Evolutionary conservation across 306 rosid species (phyloP).

Genomic region (Prunus mongolica): DNA sequence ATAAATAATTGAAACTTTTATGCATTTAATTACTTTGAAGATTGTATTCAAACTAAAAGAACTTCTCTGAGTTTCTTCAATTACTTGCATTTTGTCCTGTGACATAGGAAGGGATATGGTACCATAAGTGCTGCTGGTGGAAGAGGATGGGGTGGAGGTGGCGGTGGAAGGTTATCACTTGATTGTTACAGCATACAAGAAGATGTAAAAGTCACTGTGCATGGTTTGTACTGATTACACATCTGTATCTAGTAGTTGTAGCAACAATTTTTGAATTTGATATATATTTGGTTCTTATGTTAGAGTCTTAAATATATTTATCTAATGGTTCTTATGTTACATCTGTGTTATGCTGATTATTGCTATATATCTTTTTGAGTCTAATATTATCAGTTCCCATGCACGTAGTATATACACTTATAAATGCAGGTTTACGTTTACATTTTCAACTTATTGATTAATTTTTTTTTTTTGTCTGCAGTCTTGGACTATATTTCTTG

Average conservation of each 20-base stretch:
- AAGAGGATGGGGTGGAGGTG: conserved; percentile 98
- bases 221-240: conserved; percentile 51
- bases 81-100: conserved; percentile 18
- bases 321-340: conserved; percentile 2
- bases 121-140: conserved; percentile 96
- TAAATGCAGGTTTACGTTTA: not conserved
- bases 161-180: conserved; percentile 97
- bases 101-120: conserved; percentile 87
- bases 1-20: not conserved
- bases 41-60: not conserved
- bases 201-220: conserved; percentile 76
- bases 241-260: conserved; percentile 26
- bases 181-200: conserved; percentile 98
- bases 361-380: not conserved
- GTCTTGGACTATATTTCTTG: not conserved
- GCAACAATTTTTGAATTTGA: conserved; percentile 3
- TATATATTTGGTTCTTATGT: conserved; percentile 28
- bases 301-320: conserved; percentile 13
- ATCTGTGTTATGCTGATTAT: not conserved
- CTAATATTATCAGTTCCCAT: not conserved
- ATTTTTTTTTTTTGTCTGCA: not conserved
- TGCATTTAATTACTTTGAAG: not conserved
- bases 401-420: not conserved
- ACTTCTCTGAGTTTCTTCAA: conserved; percentile 6
- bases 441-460: not conserved